Evolutionary conservation across 2,329 filamentous ascomycete species (phyloP).

Genomic region (Thielaviopsis ethacetica): DNA sequence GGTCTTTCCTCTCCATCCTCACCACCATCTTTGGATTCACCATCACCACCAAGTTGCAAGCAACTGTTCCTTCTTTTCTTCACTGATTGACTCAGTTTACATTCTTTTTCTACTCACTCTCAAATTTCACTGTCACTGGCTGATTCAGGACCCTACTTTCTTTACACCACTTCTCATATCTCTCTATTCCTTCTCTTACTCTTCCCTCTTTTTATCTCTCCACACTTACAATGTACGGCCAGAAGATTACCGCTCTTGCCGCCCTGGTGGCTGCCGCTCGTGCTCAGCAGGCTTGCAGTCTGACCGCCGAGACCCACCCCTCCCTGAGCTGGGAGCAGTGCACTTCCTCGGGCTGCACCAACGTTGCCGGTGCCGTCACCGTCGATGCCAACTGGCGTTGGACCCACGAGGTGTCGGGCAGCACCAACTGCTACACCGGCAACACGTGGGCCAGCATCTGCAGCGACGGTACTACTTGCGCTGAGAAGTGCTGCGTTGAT

Average conservation of each 20-base stretch:
- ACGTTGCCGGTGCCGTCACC: constrained; percentile 27
- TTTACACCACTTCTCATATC: not conserved
- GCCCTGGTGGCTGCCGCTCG: constrained; percentile 20
- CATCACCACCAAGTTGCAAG: constrained; percentile 1
- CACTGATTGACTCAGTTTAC: constrained; percentile 1
- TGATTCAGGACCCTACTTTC: not conserved
- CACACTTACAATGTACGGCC: constrained; percentile 1
- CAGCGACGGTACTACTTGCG: constrained; percentile 23
- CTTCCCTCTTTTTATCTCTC: not conserved
- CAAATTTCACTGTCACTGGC: not conserved
- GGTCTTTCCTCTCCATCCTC: not conserved
- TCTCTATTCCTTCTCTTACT: not conserved
- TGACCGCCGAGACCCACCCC: constrained; percentile 26
- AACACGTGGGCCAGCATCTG: constrained; percentile 25
- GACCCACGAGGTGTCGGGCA: constrained; percentile 26
- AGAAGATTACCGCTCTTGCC: constrained; percentile 3
- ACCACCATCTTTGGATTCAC: not conserved
- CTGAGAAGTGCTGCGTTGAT: constrained; percentile 29
- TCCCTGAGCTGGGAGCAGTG: constrained; percentile 29
- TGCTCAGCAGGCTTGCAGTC: constrained; percentile 27
- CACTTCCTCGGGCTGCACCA: constrained; percentile 25
- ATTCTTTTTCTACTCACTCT: not conserved
- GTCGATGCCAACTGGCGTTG: constrained; percentile 40
- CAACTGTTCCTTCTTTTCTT: constrained; percentile 1
- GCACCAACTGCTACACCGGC: constrained; percentile 32